Evolutionary conservation across 2,329 filamentous ascomycete genomes (phyloP).

Genomic region (Leptoxyphium fumago): DNA sequence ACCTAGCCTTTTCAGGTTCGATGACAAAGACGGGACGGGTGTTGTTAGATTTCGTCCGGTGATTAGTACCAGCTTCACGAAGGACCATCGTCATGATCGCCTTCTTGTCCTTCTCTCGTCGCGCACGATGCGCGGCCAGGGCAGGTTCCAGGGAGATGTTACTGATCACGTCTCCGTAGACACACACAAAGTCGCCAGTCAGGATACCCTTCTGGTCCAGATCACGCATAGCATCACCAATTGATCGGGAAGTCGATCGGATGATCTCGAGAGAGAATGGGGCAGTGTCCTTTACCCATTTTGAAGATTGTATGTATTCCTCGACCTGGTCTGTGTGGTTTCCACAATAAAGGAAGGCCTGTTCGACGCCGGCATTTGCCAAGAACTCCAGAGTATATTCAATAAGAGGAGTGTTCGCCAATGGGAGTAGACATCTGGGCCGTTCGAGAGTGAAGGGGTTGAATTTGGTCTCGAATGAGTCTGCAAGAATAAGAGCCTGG

Average conservation of each 20-base stretch:
- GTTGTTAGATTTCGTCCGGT: conserved; percentile 63
- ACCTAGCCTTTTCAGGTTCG: conserved; percentile 64
- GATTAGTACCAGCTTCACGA: conserved; percentile 57
- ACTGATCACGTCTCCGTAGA: conserved; percentile 84
- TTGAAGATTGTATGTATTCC: conserved; percentile 66
- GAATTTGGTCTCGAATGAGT: conserved; percentile 89
- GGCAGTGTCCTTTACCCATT: conserved; percentile 57
- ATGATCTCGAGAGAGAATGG: conserved; percentile 79
- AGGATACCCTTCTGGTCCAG: conserved; percentile 76
- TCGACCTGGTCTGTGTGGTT: conserved; percentile 79
- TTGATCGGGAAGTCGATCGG: conserved; percentile 70
- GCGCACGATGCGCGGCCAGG: conserved; percentile 62
- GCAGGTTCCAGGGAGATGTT: conserved; percentile 74
- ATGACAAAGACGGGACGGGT: conserved; percentile 75
- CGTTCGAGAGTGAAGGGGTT: conserved; percentile 76
- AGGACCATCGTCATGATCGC: conserved; percentile 97
- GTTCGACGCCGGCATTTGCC: conserved; percentile 85
- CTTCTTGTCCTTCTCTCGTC: conserved; percentile 72
- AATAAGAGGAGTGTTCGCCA: conserved; percentile 88
- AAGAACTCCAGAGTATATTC: conserved; percentile 97
- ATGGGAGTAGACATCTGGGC: conserved; percentile 82
- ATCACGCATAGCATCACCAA: conserved; percentile 89
- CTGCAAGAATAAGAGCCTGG: conserved; percentile 60
- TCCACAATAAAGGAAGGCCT: conserved; percentile 84
- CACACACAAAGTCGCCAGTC: conserved; percentile 77